Evolutionary conservation across 768 basidiomycete genomes (phyloP).

Genomic region (Holtermanniella nyarrowii): DNA sequence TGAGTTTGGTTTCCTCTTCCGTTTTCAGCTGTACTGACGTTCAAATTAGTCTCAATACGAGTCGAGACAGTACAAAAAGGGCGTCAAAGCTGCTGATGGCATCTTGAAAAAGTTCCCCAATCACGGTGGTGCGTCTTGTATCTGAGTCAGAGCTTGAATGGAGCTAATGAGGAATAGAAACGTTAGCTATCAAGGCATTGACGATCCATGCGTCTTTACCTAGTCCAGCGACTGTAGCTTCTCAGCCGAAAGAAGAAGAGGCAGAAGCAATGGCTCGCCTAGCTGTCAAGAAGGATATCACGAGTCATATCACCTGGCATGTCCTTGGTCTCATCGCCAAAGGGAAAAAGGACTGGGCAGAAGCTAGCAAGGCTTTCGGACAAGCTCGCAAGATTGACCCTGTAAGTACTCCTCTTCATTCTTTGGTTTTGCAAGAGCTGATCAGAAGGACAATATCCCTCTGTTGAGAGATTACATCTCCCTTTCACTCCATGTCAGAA

Average conservation of each 20-base stretch:
- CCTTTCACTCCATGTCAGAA: constrained; percentile 75
- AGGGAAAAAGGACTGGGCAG: constrained; percentile 87
- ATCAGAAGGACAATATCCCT: constrained; percentile 75
- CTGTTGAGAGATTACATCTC: constrained; percentile 82
- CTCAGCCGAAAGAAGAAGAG: constrained; percentile 70
- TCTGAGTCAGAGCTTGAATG: neutral
- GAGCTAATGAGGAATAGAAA: constrained; percentile 53
- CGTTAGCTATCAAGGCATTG: constrained; percentile 91
- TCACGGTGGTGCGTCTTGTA: constrained; percentile 65
- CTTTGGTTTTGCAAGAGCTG: neutral
- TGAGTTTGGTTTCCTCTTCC: constrained; percentile 21
- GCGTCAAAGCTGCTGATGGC: constrained; percentile 77
- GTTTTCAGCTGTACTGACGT: neutral
- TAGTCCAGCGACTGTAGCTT: constrained; percentile 40
- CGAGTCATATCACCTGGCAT: constrained; percentile 94
- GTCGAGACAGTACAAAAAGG: constrained; percentile 75
- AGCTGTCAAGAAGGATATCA: constrained; percentile 40
- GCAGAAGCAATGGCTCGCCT: constrained; percentile 30
- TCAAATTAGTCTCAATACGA: constrained; percentile 58
- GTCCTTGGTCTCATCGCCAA: constrained; percentile 92
- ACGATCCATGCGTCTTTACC: constrained; percentile 44
- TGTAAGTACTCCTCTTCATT: constrained; percentile 45
- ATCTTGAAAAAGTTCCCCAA: constrained; percentile 93
- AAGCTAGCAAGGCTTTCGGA: constrained; percentile 82
- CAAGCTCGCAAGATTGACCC: constrained; percentile 83